Base-by-base conservation (phyloP, 2,329 filamentous ascomycete species). In the Juglanconis juglandina region DNA sequence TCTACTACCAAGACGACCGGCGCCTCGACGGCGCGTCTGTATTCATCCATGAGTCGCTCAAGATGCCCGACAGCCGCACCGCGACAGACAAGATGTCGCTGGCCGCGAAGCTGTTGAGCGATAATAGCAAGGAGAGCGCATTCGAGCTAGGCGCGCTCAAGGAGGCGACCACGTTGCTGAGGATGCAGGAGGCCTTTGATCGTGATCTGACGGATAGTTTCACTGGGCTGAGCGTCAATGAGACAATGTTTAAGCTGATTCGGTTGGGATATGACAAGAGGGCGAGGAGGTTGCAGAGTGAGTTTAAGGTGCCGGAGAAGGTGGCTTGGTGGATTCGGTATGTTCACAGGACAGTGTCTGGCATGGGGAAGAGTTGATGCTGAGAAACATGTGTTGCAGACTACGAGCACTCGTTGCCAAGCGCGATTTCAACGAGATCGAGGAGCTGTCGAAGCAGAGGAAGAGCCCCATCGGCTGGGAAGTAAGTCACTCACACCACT, bases 391-490 rank as follows among this genome's bases (percentile, higher is more conserved):
- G 33, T 4, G 17, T 54, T 33, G 85, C 61, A 88, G 92, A 64
- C 81, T 99, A 34, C 87, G 94, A 67, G 95, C 93, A 0, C 82
- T 98, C 54, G 92, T 99, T 3, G 90, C 91, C 14, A 92, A 92
- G 72, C 84, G 95, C 58, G 91, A 96, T 70, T 99, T 93, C 92
- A 87, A 85, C 55, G 94, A 97, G 72, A 83, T 99, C 60, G 93
- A 98, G 72, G 93, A 97, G 67, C 84, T 92, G 67, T 84, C 86
- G 41, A 90, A 88, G 70, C 83, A 81, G 69, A 85, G 90, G 70
- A 96, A 93, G 74, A 95, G 90, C 61, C 91, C 94, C 0, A 98
- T 99, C 71, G 94, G 94, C 10, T 99, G 95, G 95, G 92, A 96
- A 84, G 90, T 92, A 75, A 80, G 86, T 77, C 47, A 42, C 54